Evolutionary conservation across 495 filamentous ascomycete species (phyloP).

Genomic region (Daldinia grandis): DNA sequence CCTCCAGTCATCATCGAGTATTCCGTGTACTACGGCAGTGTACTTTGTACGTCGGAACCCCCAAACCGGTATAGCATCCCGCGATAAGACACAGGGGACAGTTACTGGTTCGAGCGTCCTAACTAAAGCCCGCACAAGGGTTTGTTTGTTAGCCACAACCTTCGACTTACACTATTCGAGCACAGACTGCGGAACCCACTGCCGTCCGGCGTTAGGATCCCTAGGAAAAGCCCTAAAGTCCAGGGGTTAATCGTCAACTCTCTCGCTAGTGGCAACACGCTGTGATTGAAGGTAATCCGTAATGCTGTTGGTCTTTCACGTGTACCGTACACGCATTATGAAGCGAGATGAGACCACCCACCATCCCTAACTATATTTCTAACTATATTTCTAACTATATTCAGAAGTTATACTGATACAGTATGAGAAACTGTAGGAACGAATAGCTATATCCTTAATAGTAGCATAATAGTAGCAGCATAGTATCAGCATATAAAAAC

Average conservation of each 20-base stretch:
- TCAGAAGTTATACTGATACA: not conserved
- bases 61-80: slow-evolving; percentile 25
- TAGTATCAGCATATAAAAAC: slow-evolving; percentile 4
- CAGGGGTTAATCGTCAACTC: not conserved
- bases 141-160: slow-evolving; percentile 10
- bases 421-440: slow-evolving; percentile 1
- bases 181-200: slow-evolving; percentile 8
- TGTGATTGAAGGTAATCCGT: not conserved
- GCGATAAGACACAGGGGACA: slow-evolving; percentile 28
- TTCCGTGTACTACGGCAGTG: not conserved
- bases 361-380: not conserved
- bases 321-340: not conserved
- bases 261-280: not conserved
- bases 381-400: not conserved
- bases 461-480: slow-evolving; percentile 1
- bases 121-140: slow-evolving; percentile 6
- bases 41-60: not conserved
- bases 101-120: slow-evolving; percentile 7
- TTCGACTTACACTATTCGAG: not conserved
- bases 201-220: not conserved
- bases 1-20: not conserved
- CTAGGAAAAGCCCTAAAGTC: not conserved
- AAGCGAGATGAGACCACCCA: slow-evolving; percentile 4
- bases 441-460: slow-evolving; percentile 2
- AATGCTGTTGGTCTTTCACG: not conserved